Percentiles rank a stretch among this genome's conserved stretches.
These are phyloP conservation scores for Aegilops umbellulata DNA, from an alignment of 176 grass and related monocot species.

Conservation along the genomic window DNA sequence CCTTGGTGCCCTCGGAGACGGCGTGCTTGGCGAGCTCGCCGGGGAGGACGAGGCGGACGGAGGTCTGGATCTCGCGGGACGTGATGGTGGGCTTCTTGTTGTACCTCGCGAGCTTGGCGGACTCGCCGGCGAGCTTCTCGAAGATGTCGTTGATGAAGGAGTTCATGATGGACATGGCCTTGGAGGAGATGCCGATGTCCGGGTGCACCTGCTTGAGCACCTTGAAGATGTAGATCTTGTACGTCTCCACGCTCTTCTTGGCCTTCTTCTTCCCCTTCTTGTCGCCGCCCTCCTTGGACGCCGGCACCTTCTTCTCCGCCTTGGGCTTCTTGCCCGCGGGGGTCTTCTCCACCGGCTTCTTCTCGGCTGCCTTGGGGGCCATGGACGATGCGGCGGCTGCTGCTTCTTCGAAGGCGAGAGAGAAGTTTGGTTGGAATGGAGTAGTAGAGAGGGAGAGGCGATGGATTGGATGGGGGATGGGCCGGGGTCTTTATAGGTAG, in stretches of 20 bases:
- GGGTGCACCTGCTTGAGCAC: constrained; percentile 93
- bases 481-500: not conserved
- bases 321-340: not conserved
- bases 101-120: constrained; percentile 29
- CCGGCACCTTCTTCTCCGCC: not conserved
- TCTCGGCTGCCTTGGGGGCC: not conserved
- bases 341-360: not conserved
- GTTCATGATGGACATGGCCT: constrained; percentile 98
- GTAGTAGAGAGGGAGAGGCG: not conserved
- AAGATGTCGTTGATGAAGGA: constrained; percentile 91
- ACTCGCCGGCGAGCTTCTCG: constrained; percentile 66
- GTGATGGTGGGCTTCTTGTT: constrained; percentile 71
- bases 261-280: constrained; percentile 48
- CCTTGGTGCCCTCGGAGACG: not conserved
- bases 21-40: constrained; percentile 47
- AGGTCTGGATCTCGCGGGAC: constrained; percentile 60
- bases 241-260: constrained; percentile 68
- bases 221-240: constrained; percentile 99
- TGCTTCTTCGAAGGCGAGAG: not conserved
- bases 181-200: constrained; percentile 82
- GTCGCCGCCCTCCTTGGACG: not conserved
- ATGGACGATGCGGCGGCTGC: not conserved
- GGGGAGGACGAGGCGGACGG: constrained; percentile 62
- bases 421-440: not conserved
- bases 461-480: not conserved